A percentile compares a stretch with the other conserved stretches of the same genome.
Evolutionary conservation across 441 rosid genomes (phyloP).

Genomic region (Croton setiger): DNA sequence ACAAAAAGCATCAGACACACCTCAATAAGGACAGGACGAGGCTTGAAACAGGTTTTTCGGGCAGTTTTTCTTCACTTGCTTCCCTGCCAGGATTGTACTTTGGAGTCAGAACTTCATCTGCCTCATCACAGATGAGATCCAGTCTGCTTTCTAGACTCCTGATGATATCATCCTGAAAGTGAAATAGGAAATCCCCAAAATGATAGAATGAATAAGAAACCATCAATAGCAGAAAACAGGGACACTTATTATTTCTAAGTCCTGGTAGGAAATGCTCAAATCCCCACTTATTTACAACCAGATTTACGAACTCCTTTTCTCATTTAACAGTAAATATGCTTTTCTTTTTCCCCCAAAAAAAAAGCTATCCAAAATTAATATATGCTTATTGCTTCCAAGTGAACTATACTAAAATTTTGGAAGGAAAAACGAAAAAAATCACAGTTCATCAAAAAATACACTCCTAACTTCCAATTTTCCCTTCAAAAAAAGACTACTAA

Average conservation of each 20-base stretch:
- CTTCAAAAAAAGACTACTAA: no score
- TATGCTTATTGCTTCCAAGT: neutral
- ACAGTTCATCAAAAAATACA: neutral
- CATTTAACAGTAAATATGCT: neutral
- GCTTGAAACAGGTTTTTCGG: slow-evolving; percentile 41
- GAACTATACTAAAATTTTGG: neutral
- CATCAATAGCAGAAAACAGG: neutral
- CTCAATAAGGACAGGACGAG: slow-evolving; percentile 43
- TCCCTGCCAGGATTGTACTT: slow-evolving; percentile 28
- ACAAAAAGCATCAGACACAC: slow-evolving; percentile 35
- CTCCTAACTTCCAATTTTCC: no score
- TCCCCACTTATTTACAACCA: neutral
- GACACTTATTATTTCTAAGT: neutral
- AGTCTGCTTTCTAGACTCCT: slow-evolving; percentile 85
- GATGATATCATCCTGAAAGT: slow-evolving; percentile 70
- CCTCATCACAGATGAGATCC: slow-evolving; percentile 81
- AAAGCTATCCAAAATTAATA: no score
- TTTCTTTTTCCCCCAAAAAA: neutral
- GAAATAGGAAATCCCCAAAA: neutral
- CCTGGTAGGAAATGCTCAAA: neutral
- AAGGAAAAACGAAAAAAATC: slow-evolving; percentile 2
- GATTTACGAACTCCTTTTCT: neutral
- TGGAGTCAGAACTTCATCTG: slow-evolving; percentile 45
- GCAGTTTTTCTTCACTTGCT: slow-evolving; percentile 25
- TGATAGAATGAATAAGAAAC: slow-evolving; percentile 16